Base-by-base conservation (phyloP, 2,329 filamentous ascomycete genomes). In the Aspergillus sp. region DNA sequence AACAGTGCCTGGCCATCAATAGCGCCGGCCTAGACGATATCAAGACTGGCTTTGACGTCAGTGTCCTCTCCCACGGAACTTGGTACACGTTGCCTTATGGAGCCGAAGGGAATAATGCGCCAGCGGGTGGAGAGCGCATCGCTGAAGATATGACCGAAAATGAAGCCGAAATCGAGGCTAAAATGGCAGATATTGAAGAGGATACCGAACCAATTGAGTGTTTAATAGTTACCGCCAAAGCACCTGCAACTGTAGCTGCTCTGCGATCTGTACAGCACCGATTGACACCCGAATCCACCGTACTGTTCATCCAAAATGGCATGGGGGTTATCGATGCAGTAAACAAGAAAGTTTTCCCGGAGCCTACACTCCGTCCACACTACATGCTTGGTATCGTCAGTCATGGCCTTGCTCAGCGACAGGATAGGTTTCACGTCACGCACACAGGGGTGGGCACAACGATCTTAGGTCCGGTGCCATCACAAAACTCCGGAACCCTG, bases 311-410 rank as follows among this genome's bases (percentile, higher is more conserved):
- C 56, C 89, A 91, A 56, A 90, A 93, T 61, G 91, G 93, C 1
- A 84, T 98, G 73, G 93, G 95, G 0, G 79, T 91, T 2, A 80
- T 91, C n/a, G 92, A 98, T 49, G 83, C 87, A 49, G 81, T 97
- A 41, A 91, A 91, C 66, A 75, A 82, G 35, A 73, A 82, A 11
- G 73, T 96, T 27, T 97, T 96, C 64, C 82, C 84, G 0, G 83
- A 93, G 60, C 80, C 84, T 0, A 71, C 75, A 1, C 79, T 77
- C 0, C 83, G 90, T 24, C 95, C 95, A 2, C 85, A 84, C 55
- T 96, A 96, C 66, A 80, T 97, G 58, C 73, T 92, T 27, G 91
- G 90, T 8, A 80, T 87, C 62, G 78, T 85, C 53, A 84, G 82
- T 8, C 86, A 89, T 66, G 84, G 83, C 33, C 73, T 85, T 21